Conservation (phyloP, 768 basidiomycete genomes). For the Coprinopsis cinerea region DNA sequence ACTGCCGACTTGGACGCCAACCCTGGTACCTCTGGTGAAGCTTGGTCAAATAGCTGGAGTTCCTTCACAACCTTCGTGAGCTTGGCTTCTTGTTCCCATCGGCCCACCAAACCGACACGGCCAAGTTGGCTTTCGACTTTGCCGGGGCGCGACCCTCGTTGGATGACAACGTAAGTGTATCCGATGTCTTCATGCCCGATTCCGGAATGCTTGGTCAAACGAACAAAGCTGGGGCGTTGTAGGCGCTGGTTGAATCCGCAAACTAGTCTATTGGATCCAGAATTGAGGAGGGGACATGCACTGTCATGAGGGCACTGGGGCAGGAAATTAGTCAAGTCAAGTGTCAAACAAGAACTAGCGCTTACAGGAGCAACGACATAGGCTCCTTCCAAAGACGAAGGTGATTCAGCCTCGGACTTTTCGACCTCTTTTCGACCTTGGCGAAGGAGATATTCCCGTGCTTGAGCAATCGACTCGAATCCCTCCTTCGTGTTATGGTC, state of each 20-base stretch:
- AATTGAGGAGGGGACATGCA: constrained; percentile 67
- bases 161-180: constrained; percentile 89
- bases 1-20: constrained; percentile 1
- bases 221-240: constrained; percentile 80
- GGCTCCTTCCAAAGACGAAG: constrained; percentile 42
- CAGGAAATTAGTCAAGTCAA: neutral
- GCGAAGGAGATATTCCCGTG: constrained; percentile 65
- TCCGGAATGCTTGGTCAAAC: constrained; percentile 81
- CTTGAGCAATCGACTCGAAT: constrained; percentile 74
- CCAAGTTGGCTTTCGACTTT: constrained; percentile 34
- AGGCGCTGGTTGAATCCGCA: constrained; percentile 88
- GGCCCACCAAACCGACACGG: constrained; percentile 49
- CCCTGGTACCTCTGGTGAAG: constrained; percentile 13
- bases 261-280: constrained; percentile 44
- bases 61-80: constrained; percentile 29
- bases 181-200: constrained; percentile 81
- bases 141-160: constrained; percentile 66
- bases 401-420: constrained; percentile 29
- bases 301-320: constrained; percentile 86
- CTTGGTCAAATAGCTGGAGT: constrained; percentile 33
- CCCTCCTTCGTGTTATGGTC: constrained; percentile 76
- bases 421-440: constrained; percentile 56
- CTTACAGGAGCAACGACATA: constrained; percentile 89
- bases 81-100: constrained; percentile 31
- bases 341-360: neutral